phyloP scores from a whole-genome alignment of 2,329 filamentous ascomycete genomes.

The Tolypocladium ophioglossoides region DNA sequence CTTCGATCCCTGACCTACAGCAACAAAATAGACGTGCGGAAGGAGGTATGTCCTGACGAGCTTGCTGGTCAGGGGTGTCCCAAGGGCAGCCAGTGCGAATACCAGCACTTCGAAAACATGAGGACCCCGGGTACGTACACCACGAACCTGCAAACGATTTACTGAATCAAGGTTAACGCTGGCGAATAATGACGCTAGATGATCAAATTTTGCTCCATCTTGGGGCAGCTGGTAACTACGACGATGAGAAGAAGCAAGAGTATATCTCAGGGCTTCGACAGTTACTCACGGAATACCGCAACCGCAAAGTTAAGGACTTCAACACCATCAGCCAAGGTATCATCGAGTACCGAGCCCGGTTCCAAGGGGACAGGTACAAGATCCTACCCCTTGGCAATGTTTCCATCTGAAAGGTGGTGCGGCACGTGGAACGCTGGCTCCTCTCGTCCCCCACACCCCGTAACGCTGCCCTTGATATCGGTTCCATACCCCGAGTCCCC shows the following conservation, averaged over 20 bases:
- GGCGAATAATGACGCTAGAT: slow-evolving; percentile 44
- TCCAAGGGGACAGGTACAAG: slow-evolving; percentile 53
- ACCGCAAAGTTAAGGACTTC: slow-evolving; percentile 53
- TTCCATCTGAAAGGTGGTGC: slow-evolving; percentile 16
- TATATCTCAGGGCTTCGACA: slow-evolving; percentile 54
- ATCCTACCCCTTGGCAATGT: slow-evolving; percentile 47
- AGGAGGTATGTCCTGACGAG: slow-evolving; percentile 68
- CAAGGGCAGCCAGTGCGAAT: slow-evolving; percentile 60
- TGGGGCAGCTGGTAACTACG: slow-evolving; percentile 54
- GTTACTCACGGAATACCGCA: slow-evolving; percentile 49
- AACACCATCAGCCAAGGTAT: slow-evolving; percentile 56
- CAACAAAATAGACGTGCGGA: slow-evolving; percentile 71
- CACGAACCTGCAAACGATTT: slow-evolving; percentile 5
- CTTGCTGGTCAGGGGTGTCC: slow-evolving; percentile 57
- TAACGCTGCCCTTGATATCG: neutral
- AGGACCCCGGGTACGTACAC: slow-evolving; percentile 25
- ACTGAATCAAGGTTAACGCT: slow-evolving; percentile 28
- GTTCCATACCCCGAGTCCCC: neutral
- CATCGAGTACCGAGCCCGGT: slow-evolving; percentile 53
- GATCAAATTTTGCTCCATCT: slow-evolving; percentile 64
- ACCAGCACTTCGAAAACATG: slow-evolving; percentile 59
- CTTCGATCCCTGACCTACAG: slow-evolving; percentile 89
- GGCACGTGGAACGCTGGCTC: neutral
- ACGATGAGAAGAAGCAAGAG: slow-evolving; percentile 46
- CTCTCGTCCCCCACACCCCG: neutral